phyloP scores from a whole-genome alignment of 345 rosid species.

The Populus nigra region DNA sequence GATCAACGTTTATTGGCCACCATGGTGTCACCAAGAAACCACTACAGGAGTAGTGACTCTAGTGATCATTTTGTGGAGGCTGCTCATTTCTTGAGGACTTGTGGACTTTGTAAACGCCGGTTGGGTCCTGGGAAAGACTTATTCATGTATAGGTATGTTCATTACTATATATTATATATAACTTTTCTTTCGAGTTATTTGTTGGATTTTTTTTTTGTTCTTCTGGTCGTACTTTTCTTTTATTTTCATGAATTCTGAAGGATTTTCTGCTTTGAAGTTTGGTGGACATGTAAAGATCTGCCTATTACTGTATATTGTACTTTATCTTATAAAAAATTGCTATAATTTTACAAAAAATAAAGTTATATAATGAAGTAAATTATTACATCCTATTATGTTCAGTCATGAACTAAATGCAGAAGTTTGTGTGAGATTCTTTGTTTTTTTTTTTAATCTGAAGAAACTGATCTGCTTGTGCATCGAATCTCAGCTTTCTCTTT shows the following conservation, averaged over 20 bases:
- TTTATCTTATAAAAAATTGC: too few species aligned
- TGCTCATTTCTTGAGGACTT: constrained; percentile 51
- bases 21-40: constrained; percentile 48
- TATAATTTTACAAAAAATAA: too few species aligned
- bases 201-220: not conserved
- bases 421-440: not conserved
- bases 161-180: not conserved
- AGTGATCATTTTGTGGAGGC: constrained; percentile 20
- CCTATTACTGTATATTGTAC: not conserved
- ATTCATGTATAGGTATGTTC: constrained; percentile 74
- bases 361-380: not conserved
- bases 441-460: not conserved
- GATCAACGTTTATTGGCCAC: constrained; percentile 36
- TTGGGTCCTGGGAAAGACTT: constrained; percentile 69
- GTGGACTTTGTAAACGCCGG: constrained; percentile 72
- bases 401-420: not conserved
- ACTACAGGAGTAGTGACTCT: constrained; percentile 10
- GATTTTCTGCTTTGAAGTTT: not conserved
- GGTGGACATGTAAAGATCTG: not conserved
- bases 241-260: not conserved
- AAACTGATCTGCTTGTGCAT: not conserved
- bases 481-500: not conserved
- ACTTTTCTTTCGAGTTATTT: not conserved
- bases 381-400: not conserved
- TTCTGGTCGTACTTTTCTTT: not conserved